Percentiles rank a stretch among this genome's conserved stretches.
Evolutionary conservation across 1,284 basidiomycete species (phyloP).

Genomic region (Tilletia horrida): DNA sequence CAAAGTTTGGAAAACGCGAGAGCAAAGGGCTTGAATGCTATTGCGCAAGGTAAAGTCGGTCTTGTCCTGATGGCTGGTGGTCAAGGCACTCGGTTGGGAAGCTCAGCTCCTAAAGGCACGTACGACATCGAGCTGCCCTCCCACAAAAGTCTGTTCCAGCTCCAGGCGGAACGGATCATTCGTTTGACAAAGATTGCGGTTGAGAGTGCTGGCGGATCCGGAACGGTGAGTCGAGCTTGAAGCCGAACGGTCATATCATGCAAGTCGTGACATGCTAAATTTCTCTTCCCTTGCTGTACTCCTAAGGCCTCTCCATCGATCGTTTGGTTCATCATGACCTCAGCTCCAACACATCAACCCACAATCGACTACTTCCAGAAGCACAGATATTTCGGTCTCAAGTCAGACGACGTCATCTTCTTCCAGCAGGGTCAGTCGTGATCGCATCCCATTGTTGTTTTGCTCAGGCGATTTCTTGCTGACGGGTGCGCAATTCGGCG

Average conservation of each 20-base stretch:
- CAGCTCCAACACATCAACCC: conserved; percentile 82
- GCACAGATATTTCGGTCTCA: conserved; percentile 79
- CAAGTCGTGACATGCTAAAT: too few relatives aligned
- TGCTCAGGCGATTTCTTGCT: too few relatives aligned
- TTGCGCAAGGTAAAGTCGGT: conserved; percentile 76
- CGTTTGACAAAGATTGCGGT: conserved; percentile 73
- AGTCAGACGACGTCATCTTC: conserved; percentile 76
- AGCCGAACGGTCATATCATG: too few relatives aligned
- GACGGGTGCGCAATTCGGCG: too few relatives aligned
- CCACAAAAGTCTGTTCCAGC: conserved; percentile 89
- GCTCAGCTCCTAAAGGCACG: conserved; percentile 89
- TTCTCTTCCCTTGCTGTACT: too few relatives aligned
- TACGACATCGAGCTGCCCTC: conserved; percentile 94
- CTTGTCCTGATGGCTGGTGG: conserved; percentile 97
- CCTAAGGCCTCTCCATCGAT: not conserved
- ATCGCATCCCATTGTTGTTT: not conserved
- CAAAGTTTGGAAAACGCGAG: conserved; percentile 51
- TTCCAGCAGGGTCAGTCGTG: conserved; percentile 82
- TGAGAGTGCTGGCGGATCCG: not conserved
- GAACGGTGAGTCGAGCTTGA: too few relatives aligned
- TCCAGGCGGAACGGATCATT: conserved; percentile 89
- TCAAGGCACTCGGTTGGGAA: conserved; percentile 91
- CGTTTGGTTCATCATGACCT: conserved; percentile 98
- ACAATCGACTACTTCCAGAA: conserved; percentile 82
- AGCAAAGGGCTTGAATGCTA: conserved; percentile 71